phyloP scores from a whole-genome alignment of 257 asterid genomes.

The Petunia axillaris region DNA sequence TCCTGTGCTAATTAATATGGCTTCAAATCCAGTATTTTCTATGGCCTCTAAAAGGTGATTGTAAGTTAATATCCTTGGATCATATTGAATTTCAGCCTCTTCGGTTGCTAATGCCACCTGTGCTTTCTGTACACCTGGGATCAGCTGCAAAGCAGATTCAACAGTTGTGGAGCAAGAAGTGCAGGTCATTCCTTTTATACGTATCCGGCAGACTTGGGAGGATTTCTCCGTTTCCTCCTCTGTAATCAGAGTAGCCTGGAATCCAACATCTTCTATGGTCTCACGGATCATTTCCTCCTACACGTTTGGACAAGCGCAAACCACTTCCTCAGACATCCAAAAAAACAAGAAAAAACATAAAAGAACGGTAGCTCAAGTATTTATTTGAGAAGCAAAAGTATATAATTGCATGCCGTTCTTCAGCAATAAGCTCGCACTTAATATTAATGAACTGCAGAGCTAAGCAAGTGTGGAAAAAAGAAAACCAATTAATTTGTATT shows the following conservation, averaged over 20 bases:
- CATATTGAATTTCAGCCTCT: conserved; percentile 50
- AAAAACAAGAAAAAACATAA: too few relatives aligned
- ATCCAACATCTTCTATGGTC: conserved; percentile 52
- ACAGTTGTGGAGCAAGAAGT: conserved; percentile 48
- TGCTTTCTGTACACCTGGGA: conserved; percentile 42
- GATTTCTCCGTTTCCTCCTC: conserved; percentile 37
- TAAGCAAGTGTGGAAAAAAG: neutral
- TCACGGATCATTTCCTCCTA: conserved; percentile 44
- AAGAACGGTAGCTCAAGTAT: neutral
- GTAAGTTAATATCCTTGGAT: conserved; percentile 32
- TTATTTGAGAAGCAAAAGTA: neutral
- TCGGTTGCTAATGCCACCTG: conserved; percentile 50
- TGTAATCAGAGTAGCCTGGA: conserved; percentile 32
- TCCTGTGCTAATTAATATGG: conserved; percentile 37
- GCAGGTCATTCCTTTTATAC: conserved; percentile 49
- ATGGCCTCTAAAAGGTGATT: conserved; percentile 35
- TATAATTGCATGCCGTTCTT: neutral
- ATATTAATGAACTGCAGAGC: neutral
- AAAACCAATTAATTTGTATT: neutral
- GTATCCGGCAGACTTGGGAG: conserved; percentile 41
- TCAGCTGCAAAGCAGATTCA: conserved; percentile 38
- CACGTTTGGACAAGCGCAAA: neutral
- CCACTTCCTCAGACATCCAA: neutral
- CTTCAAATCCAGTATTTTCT: conserved; percentile 43
- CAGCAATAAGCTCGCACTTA: neutral